Evolutionary conservation across 768 basidiomycete genomes (phyloP).

Genomic region (Psilocybe cyanescens): DNA sequence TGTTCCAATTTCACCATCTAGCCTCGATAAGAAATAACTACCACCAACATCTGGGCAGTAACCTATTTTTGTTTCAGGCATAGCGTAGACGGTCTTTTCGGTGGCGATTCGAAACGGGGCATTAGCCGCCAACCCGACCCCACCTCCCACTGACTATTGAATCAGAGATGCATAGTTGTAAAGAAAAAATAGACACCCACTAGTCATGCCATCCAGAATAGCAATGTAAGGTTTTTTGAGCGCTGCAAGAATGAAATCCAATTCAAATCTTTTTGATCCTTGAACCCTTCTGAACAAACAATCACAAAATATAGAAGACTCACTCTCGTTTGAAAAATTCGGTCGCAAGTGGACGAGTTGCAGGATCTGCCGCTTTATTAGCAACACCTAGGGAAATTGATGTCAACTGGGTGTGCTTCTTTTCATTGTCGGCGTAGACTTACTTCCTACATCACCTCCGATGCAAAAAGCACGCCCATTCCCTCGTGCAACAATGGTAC

Average conservation of each 20-base stretch:
- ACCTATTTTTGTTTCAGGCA: constrained; percentile 96
- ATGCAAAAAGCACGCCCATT: constrained; percentile 85
- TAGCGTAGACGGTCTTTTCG: constrained; percentile 88
- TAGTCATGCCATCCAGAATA: constrained; percentile 89
- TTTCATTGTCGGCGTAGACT: constrained; percentile 31
- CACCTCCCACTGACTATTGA: constrained; percentile 82
- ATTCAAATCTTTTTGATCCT: constrained; percentile 64
- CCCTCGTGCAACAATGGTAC: constrained; percentile 74
- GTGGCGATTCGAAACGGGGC: constrained; percentile 94
- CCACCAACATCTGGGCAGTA: constrained; percentile 94
- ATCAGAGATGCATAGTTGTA: constrained; percentile 9
- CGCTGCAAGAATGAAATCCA: constrained; percentile 73
- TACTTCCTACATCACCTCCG: constrained; percentile 92
- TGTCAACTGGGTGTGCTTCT: constrained; percentile 2
- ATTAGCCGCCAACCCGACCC: constrained; percentile 83
- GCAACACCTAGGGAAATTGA: constrained; percentile 52
- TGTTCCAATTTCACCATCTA: constrained; percentile 94
- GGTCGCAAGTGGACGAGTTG: constrained; percentile 65
- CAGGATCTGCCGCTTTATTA: constrained; percentile 47
- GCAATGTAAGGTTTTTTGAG: constrained; percentile 89
- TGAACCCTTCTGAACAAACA: constrained; percentile 3
- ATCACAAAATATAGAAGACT: constrained; percentile 32
- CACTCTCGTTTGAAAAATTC: constrained; percentile 92
- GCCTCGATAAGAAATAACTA: constrained; percentile 83
- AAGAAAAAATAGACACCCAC: constrained; percentile 53